Base-by-base conservation (phyloP, 805 yeast species). In the Suhomyces sp. region DNA sequence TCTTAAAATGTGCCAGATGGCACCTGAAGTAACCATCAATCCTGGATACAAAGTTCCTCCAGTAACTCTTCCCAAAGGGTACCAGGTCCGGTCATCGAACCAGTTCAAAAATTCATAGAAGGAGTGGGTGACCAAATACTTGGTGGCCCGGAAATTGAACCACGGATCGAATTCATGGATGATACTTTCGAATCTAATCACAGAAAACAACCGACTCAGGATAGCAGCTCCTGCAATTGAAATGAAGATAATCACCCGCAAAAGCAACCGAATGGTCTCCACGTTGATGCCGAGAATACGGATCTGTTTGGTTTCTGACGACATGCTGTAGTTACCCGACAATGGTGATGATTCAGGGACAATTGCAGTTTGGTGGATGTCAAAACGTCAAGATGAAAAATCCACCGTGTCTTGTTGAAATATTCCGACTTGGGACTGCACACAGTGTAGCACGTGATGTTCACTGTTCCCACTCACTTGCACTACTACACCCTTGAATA, bases 81-180 rank as follows among this genome's bases (percentile, higher is more conserved):
- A 93, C 99, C 99, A 93, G 13, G 98, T 91, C 57, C 96, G 79
- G 60, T 91, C 97, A 60, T 93, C 98, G 54, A 93, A 93, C 98
- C 98, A 93, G 61, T 93, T 93, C 54, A 95, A 73, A 55, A 93
- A 95, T 47, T 88, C 90, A 69, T 88, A 83, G 61, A 79, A 91
- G 5, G 93, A 82, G 54, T 88, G 79, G 28, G 77, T 69, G 19
- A 88, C 95, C 47, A 93, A 74, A 60, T 87, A 88, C 60, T 85
- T 84, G n/a, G 98, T 86, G 28, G 98, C 98, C 46, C 98, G 72
- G 70, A 77, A 93, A 63, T 93, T 93, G 76, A 87, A 87, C 95
- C 96, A 88, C 18, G 95, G 95, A 62, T 86, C 95, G 63, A 93
- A 93, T 62, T 93, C 99, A 66, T 93, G 99, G 63, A 93, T 93